Base-by-base conservation (phyloP, 495 filamentous ascomycete species). In the Amniculicola lignicola region DNA sequence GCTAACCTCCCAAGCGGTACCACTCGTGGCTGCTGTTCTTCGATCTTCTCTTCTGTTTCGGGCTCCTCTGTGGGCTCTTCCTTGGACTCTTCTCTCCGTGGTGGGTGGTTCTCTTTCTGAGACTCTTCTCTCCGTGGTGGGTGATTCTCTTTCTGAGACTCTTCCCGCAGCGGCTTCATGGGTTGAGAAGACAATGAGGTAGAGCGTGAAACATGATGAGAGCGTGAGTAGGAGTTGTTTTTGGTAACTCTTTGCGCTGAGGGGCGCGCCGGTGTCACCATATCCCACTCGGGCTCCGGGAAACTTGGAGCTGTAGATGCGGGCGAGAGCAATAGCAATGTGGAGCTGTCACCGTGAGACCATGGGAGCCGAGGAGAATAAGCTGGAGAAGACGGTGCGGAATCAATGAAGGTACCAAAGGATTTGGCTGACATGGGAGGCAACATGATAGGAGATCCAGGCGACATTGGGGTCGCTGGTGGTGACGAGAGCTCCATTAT, bases 371-470 rank as follows among this genome's bases (percentile, higher is more conserved):
- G 15, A 4, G 61, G 61, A 21, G 61, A 64, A 28, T 44, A 59
- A 3, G 55, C 47, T 15, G 61, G 55, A 1, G 57, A 49, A 2
- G 57, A 61, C 6, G 57, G 57, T 31, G 43, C 55, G 9, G 61
- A 64, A 10, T 58, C 61, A 39, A 54, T 59, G 19, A 64, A 59
- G 3, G 61, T 64, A 19, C 50, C 41, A 22, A 64, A 64, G 0
- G 55, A 58, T 27, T 38, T 44, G 0, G 61, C 55, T 1, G 61
- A 64, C 50, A 64, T 47, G 4, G 61, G 61, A 2, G 61, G 60
- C 2, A 54, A 63, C 48, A 57, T 57, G 22, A 43, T 28, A 10
- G 27, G 27, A 28, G 40, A 18, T 11, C 14, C 2, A 15, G 46
- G 15, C 4, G 50, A 42, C n/a, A 22, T 42, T 33, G 27, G 50